phyloP scores from a whole-genome alignment of 2,329 filamentous ascomycete species.

The Falciphora oryzae region DNA sequence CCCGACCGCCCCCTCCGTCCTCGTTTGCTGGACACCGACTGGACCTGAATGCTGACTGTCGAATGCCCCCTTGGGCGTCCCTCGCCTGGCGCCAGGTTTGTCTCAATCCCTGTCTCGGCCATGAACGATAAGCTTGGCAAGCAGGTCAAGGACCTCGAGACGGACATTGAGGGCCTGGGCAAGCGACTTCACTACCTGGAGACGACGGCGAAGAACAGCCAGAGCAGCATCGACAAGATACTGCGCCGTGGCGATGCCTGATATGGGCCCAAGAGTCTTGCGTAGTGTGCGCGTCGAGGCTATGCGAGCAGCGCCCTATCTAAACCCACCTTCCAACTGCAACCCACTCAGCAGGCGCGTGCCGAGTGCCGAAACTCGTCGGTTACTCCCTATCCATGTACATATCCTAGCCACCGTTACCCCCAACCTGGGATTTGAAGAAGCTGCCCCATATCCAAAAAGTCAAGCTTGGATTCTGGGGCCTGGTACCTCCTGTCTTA shows the following conservation, averaged over 20 bases:
- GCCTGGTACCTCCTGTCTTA: neutral
- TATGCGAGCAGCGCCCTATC: too few species aligned
- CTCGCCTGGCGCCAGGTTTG: constrained; percentile 60
- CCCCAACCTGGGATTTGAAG: neutral
- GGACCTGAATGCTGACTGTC: constrained; percentile 3
- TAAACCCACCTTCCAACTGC: too few species aligned
- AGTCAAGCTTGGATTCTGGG: neutral
- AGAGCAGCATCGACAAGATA: constrained; percentile 85
- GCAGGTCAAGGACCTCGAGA: constrained; percentile 69
- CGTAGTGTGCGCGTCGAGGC: neutral
- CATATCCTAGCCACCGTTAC: neutral
- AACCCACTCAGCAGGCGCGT: neutral
- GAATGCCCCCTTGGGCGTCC: constrained; percentile 2
- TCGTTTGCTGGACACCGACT: neutral
- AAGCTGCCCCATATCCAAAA: neutral
- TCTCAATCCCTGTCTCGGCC: constrained; percentile 65
- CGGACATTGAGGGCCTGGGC: constrained; percentile 72
- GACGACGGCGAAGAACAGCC: constrained; percentile 91
- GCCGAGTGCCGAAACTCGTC: neutral
- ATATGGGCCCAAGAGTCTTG: neutral
- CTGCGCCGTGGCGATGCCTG: constrained; percentile 48
- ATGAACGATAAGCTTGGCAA: constrained; percentile 70
- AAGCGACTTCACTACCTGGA: constrained; percentile 92
- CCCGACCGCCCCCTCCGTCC: constrained; percentile 9
- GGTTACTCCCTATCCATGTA: neutral